These are phyloP conservation scores for Yarrowia divulgata DNA, from an alignment of 805 yeast species.

Conservation along the genomic window DNA sequence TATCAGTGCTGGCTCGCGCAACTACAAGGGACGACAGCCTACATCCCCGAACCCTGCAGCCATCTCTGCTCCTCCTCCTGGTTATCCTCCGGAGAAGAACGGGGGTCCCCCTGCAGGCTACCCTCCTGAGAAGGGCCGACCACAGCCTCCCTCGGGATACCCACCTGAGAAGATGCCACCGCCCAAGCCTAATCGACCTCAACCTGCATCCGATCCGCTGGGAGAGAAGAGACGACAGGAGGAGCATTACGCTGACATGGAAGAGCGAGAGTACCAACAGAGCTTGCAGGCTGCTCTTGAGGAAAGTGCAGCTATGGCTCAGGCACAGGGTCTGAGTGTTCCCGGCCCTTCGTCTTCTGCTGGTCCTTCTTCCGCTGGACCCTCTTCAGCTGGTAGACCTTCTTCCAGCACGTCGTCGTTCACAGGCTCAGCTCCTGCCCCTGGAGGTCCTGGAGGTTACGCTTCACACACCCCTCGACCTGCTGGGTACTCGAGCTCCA, in stretches of 20 bases:
- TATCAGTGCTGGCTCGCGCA: conserved; percentile 23
- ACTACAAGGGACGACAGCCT: conserved; percentile 34
- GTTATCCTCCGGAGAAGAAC: conserved; percentile 23
- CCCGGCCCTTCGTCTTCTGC: conserved; percentile 7
- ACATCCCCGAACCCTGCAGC: conserved; percentile 13
- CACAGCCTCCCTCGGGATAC: conserved; percentile 8
- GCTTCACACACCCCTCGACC: conserved; percentile 33
- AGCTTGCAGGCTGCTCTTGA: conserved; percentile 33
- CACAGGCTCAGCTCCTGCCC: conserved; percentile 29
- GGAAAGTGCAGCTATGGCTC: conserved; percentile 17
- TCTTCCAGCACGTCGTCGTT: conserved; percentile 17
- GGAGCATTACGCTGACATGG: conserved; percentile 26
- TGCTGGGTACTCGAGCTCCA: conserved; percentile 18
- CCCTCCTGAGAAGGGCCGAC: conserved; percentile 28
- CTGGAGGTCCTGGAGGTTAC: conserved; percentile 23
- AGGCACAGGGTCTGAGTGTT: conserved; percentile 5
- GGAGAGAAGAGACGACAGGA: conserved; percentile 26
- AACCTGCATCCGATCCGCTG: conserved; percentile 30
- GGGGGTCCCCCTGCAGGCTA: conserved; percentile 18
- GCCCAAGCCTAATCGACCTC: conserved; percentile 23
- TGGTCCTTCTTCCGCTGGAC: conserved; percentile 15
- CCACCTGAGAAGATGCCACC: conserved; percentile 35
- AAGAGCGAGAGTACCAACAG: conserved; percentile 34
- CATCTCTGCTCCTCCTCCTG: conserved; percentile 14
- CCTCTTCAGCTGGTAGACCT: conserved; percentile 9